Evolutionary conservation across 2,329 filamentous ascomycete species (phyloP).

Genomic region (Kalaharituber pfeilii): DNA sequence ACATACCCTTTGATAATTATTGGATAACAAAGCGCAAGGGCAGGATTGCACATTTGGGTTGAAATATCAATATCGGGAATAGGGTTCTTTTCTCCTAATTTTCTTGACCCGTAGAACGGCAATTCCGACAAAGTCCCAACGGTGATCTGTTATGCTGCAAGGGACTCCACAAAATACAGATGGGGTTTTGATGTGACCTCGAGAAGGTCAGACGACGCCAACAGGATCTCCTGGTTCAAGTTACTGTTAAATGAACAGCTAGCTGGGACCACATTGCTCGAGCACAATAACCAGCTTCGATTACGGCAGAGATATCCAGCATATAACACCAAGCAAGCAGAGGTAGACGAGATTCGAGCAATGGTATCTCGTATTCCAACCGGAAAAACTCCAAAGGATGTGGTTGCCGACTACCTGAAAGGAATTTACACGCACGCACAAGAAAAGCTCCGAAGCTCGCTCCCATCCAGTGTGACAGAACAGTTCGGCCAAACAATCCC

Average conservation of each 20-base stretch:
- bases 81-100: too few relatives aligned
- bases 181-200: conserved; percentile 35
- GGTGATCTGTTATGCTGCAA: conserved; percentile 27
- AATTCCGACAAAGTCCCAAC: conserved; percentile 6
- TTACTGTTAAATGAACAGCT: neutral
- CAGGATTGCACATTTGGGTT: too few relatives aligned
- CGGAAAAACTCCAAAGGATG: neutral
- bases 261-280: neutral
- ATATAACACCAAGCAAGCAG: neutral
- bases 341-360: neutral
- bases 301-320: neutral
- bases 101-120: neutral
- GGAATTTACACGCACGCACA: neutral
- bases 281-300: neutral
- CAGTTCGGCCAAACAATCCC: neutral
- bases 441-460: neutral
- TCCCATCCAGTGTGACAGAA: neutral
- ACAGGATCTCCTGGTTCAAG: neutral
- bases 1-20: neutral
- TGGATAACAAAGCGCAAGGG: too few relatives aligned
- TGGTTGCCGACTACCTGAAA: neutral
- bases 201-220: neutral
- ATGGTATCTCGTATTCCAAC: conserved; percentile 2
- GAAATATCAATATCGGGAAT: too few relatives aligned
- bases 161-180: conserved; percentile 25